A percentile compares a stretch with the other conserved stretches of the same genome.
These are phyloP conservation scores for Juncus effusus DNA, from an alignment of 176 grass and related monocot genomes.

Conservation along the genomic window DNA sequence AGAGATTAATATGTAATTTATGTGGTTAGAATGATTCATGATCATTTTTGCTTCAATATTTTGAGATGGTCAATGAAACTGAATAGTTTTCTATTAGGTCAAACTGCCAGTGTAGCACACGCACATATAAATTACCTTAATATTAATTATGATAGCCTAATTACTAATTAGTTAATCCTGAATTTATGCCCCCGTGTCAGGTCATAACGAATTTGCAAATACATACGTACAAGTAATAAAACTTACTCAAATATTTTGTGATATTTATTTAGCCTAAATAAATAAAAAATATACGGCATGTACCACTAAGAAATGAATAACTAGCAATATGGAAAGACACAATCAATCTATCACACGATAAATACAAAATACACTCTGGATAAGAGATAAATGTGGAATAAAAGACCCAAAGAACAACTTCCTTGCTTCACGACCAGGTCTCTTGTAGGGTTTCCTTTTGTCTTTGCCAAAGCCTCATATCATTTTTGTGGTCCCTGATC, in stretches of 20 bases:
- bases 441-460: background rate
- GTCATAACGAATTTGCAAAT: no score
- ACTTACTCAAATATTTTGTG: background rate
- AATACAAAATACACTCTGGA: background rate
- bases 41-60: background rate
- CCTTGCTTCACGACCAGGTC: conserved; percentile 29
- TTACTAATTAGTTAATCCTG: no score
- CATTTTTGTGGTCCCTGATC: no score
- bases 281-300: background rate
- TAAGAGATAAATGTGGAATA: conserved; percentile 18
- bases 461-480: no score
- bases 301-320: background rate
- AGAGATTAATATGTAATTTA: no score
- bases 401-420: conserved; percentile 13
- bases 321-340: background rate
- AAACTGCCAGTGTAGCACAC: background rate
- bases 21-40: background rate
- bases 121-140: no score
- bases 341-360: conserved; percentile 1
- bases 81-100: background rate
- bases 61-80: background rate
- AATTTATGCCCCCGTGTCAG: no score
- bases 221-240: background rate
- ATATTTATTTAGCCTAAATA: background rate
- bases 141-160: no score